Conservation (phyloP, 768 basidiomycete species). For the Suillus discolor region DNA sequence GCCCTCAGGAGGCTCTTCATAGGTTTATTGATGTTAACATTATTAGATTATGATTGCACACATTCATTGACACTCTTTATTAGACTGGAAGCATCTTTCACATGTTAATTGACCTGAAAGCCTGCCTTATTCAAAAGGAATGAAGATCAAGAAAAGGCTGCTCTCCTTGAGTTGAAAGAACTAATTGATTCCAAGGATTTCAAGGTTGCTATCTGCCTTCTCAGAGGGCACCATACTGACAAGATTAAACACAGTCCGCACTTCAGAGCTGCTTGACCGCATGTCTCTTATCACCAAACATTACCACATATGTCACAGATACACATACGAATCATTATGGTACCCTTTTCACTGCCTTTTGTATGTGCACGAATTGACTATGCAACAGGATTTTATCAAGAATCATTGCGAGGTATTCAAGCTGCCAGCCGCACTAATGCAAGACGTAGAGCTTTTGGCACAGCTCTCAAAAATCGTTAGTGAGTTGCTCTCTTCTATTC, state of each 20-base stretch:
- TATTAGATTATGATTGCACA: background rate
- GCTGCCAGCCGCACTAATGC: background rate
- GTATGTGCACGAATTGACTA: background rate
- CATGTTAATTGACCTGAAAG: background rate
- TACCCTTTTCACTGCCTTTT: background rate
- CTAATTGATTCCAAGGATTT: background rate
- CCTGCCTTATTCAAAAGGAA: background rate
- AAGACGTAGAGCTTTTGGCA: slow-evolving; percentile 5
- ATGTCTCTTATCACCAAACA: slow-evolving; percentile 8
- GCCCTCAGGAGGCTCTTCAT: background rate
- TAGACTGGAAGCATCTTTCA: background rate
- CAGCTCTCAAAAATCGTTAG: slow-evolving; percentile 5
- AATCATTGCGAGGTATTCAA: slow-evolving; percentile 7
- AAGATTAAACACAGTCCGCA: background rate
- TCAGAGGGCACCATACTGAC: background rate
- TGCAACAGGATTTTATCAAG: slow-evolving; percentile 7
- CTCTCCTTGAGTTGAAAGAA: background rate
- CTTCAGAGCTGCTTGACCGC: slow-evolving; percentile 2
- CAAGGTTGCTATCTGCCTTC: background rate
- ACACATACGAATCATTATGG: slow-evolving; percentile 7
- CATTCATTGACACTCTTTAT: background rate
- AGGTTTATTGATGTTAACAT: background rate
- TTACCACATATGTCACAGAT: slow-evolving; percentile 2
- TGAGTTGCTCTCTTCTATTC: background rate
- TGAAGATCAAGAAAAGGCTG: background rate